Conservation (phyloP, 1,284 basidiomycete genomes). For the Earliella scabrosa region DNA sequence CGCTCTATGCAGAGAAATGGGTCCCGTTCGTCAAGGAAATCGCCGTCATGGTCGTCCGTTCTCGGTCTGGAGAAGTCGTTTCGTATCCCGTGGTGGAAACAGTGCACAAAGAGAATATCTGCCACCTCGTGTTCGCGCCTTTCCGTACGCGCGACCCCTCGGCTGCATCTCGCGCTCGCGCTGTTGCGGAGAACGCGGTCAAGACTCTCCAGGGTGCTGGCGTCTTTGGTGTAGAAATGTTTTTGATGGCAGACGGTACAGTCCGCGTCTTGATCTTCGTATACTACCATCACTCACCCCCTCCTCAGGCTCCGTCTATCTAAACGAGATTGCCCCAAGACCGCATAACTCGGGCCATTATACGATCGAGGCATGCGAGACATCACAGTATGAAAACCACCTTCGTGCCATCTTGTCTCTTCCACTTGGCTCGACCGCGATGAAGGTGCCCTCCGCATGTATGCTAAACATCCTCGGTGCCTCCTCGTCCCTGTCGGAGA, state of each 20-base stretch:
- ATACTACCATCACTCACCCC: slow-evolving; percentile 7
- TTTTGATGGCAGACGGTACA: slow-evolving; percentile 87
- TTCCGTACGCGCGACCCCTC: slow-evolving; percentile 64
- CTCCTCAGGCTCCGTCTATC: slow-evolving; percentile 69
- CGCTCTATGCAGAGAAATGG: slow-evolving; percentile 94
- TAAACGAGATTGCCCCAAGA: slow-evolving; percentile 99
- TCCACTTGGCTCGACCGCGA: slow-evolving; percentile 87
- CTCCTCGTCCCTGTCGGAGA: slow-evolving; percentile 66
- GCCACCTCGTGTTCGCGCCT: slow-evolving; percentile 92
- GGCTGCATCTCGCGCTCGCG: slow-evolving; percentile 66
- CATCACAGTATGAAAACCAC: slow-evolving; percentile 98
- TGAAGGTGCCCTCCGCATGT: slow-evolving; percentile 86
- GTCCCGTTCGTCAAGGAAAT: slow-evolving; percentile 91
- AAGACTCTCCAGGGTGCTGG: slow-evolving; percentile 88
- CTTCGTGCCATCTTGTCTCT: slow-evolving; percentile 93
- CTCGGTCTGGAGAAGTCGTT: slow-evolving; percentile 71
- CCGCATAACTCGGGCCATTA: slow-evolving; percentile 99
- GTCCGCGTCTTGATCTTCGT: slow-evolving; percentile 29
- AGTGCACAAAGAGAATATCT: slow-evolving; percentile 93
- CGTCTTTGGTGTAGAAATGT: slow-evolving; percentile 99
- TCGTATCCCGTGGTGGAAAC: slow-evolving; percentile 97
- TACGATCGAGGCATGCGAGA: slow-evolving; percentile 97
- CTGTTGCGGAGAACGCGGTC: slow-evolving; percentile 85
- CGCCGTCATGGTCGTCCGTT: slow-evolving; percentile 97
- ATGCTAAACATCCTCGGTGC: slow-evolving; percentile 97